Base-by-base conservation (phyloP, 2,329 filamentous ascomycete species). In the Rhinocladiella mackenziei region DNA sequence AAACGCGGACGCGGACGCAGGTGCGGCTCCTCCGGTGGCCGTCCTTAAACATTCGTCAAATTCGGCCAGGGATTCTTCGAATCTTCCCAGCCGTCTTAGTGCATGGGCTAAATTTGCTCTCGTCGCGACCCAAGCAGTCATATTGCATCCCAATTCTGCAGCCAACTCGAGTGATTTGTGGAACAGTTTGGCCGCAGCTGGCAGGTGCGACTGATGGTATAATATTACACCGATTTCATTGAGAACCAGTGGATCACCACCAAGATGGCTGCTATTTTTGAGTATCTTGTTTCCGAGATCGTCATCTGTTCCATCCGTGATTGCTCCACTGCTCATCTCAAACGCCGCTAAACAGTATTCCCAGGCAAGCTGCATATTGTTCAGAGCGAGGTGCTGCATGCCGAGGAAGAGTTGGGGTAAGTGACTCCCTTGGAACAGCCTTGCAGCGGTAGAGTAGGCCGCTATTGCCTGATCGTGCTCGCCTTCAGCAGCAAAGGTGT, bases 391-490 rank as follows among this genome's bases (percentile, higher is more conserved):
- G 65, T 98, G 94, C 64, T 98, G 94, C 92, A 98, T 98, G 5
- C 94, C 92, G 18, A 98, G 71, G 63, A 97, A 98, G 2, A 98
- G 79, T 60, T 95, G 91, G 0, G 92, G 92, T 1, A 98, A 75
- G 63, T 98, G 94, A 0, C 91, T 97, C 28, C 92, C 92, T 72
- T 96, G 94, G 66, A 98, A 98, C 0, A 98, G 71, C 28, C 92
- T 78, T 2, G 91, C 91, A 1, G 92, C 92, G 1, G 92, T 98
- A 20, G 87, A 94, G 68, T 98, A 98, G 0, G 94, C 92, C 6
- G 89, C 94, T 52, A 98, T 96, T 35, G 92, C 92, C 68, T 98
- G 92, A 63, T 98, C 92, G 64, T 97, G 89, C 65, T 98, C 92
- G 39, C 92, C 92, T 64, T 98, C 92, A 8, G 89, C 89, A 1